A percentile compares a stretch with the other conserved stretches of the same genome.
phyloP scores from a whole-genome alignment of 495 filamentous ascomycete species.

The Mycothermus thermophilus region DNA sequence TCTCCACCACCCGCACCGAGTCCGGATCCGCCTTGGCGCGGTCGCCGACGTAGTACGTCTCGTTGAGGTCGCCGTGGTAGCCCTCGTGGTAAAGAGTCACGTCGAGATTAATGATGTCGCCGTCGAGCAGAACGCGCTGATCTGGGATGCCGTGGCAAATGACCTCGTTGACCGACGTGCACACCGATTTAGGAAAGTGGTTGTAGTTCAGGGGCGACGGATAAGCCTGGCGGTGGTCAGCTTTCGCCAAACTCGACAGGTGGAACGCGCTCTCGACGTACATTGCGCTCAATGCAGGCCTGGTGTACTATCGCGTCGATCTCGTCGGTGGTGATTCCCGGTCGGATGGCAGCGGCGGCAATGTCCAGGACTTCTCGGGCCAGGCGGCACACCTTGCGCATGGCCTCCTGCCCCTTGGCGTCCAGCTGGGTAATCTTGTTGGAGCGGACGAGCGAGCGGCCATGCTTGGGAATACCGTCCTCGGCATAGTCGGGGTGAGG shows the following conservation, averaged over 20 bases:
- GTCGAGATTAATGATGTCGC: conserved; percentile 83
- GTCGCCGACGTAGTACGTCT: conserved; percentile 82
- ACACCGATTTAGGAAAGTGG: conserved; percentile 95
- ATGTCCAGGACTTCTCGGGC: conserved; percentile 90
- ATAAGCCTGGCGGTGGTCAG: conserved; percentile 58
- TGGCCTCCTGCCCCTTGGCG: conserved; percentile 60
- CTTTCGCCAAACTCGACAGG: background rate
- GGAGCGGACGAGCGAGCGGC: conserved; percentile 49
- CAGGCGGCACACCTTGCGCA: conserved; percentile 85
- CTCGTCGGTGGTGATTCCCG: conserved; percentile 90
- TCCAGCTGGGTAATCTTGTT: conserved; percentile 76
- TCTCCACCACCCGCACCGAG: conserved; percentile 72
- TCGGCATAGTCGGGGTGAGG: conserved; percentile 70
- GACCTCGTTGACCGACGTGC: conserved; percentile 89
- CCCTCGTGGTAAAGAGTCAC: conserved; percentile 78
- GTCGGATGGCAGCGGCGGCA: conserved; percentile 62
- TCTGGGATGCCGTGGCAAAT: conserved; percentile 93
- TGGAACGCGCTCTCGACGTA: conserved; percentile 26
- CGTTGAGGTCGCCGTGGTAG: conserved; percentile 81
- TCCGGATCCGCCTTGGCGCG: conserved; percentile 61
- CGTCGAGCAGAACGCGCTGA: conserved; percentile 60
- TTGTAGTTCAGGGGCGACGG: conserved; percentile 93
- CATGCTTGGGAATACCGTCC: conserved; percentile 70
- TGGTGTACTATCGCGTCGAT: conserved; percentile 95
- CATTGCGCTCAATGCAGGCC: conserved; percentile 83